Percentiles rank a stretch among this genome's conserved stretches.
phyloP scores from a whole-genome alignment of 1,139 yeast genomes.

The Hansenula sp. region DNA sequence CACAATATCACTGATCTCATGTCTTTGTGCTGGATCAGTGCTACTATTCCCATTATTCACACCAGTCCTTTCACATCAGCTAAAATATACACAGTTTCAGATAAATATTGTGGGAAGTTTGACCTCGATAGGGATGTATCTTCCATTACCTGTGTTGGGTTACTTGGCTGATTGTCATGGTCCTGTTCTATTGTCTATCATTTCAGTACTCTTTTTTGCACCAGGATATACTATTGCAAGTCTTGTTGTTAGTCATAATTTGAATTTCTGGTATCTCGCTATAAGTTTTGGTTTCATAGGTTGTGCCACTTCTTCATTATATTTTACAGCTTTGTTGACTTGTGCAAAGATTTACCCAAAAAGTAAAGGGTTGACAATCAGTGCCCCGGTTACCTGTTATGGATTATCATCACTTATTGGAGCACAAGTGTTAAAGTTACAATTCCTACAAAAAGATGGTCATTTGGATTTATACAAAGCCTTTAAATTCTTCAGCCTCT shows the following conservation, averaged over 20 bases:
- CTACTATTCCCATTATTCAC: slow-evolving; percentile 77
- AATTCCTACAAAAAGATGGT: slow-evolving; percentile 30
- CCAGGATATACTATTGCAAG: slow-evolving; percentile 67
- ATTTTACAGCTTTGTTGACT: slow-evolving; percentile 71
- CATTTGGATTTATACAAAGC: slow-evolving; percentile 47
- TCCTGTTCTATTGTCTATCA: slow-evolving; percentile 64
- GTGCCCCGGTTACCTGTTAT: slow-evolving; percentile 83
- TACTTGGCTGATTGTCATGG: slow-evolving; percentile 82
- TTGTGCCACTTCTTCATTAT: slow-evolving; percentile 74
- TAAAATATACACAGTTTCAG: slow-evolving; percentile 63
- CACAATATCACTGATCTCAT: slow-evolving; percentile 39
- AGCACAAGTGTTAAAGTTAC: slow-evolving; percentile 47
- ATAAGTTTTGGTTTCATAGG: slow-evolving; percentile 58
- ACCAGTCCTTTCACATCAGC: slow-evolving; percentile 53
- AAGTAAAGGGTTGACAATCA: slow-evolving; percentile 73
- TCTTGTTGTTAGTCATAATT: slow-evolving; percentile 17
- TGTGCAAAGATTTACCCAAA: slow-evolving; percentile 82
- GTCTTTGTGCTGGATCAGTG: slow-evolving; percentile 79
- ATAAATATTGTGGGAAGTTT: slow-evolving; percentile 75
- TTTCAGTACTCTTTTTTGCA: slow-evolving; percentile 61
- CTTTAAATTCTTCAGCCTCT: slow-evolving; percentile 51
- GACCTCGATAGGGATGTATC: slow-evolving; percentile 78
- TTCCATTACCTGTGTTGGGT: slow-evolving; percentile 81
- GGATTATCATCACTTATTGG: slow-evolving; percentile 63
- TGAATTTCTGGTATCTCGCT: slow-evolving; percentile 25